Base-by-base conservation (phyloP, 2,329 filamentous ascomycete genomes). In the Paradendryphiella salina region DNA sequence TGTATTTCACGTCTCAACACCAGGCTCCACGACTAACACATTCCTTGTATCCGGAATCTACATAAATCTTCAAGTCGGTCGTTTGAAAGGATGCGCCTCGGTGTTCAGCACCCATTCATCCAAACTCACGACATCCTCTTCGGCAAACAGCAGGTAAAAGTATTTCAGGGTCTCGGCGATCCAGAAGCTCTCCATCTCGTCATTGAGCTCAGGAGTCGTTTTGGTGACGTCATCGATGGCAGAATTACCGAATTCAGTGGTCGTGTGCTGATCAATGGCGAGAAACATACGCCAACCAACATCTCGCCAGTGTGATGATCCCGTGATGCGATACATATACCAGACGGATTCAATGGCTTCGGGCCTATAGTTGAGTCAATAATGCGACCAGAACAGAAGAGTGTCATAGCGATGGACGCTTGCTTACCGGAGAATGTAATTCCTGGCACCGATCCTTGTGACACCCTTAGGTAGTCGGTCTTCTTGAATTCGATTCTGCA, bases 321-420 rank as follows among this genome's bases (percentile, higher is more conserved):
- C 88, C 0, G 87, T 90, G 51, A 89, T 78, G 50, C 88, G 82
- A 69, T 87, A 90, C 77, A 93, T 83, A 66, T 90, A 82, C 71
- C 90, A 93, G 4, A 94, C 82, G 11, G 85, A 88, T 75, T 93
- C 89, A 46, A 93, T 90, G 2, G 88, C 88, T 73, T 93, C 89
- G 15, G 88, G 88, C 6, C 74, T 72, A 43, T 7, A 5, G 3
- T 10, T 42, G 59, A 50, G 44, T 46, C 35, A 37, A 29, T 7
- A 5, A 20, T 13, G 38, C 21, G 14, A 20, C 15, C 1, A 15
- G 23, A 28, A 17, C 3, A 29, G 7, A 6, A 4, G 3, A 5
- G n/a, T 26, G 17, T 5, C 17, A 9, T 20, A 31, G 20, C 42
- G 28, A 14, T 18, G 33, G 8, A 43, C 18, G 33, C n/a, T 18